Base-by-base conservation (phyloP, 202 grass and related monocot species). In the Setaria viridis region DNA sequence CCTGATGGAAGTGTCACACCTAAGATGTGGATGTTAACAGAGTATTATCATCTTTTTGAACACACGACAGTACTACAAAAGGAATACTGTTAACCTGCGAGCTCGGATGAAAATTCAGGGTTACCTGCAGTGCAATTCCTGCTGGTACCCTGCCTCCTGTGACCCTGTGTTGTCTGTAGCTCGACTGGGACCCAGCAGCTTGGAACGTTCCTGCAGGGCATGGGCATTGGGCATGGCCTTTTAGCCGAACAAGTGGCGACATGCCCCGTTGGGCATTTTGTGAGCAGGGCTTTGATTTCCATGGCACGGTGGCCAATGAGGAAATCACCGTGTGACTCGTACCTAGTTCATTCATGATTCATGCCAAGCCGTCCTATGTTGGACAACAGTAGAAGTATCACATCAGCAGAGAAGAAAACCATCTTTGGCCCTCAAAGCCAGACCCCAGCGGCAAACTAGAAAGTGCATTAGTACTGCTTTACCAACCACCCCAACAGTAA, bases 271-370 rank as follows among this genome's bases (percentile, higher is more conserved):
- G 70, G 70, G 69, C 47, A 4, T 32, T 50, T 47, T 72, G 13
- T 72, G 45, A 74, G 47, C 48, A n/a, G 49, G 32, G 72, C 47
- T 19, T 74, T 54, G 71, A 74, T 74, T 53, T 54, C 71, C 71
- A 74, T 74, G 71, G 72, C 72, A 74, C 72, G 32, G 32, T 74
- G 72, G 72, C 72, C 72, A 74, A 74, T 12, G 72, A 74, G 30
- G 25, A 51, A 19, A 20, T 74, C 29, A 54, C 29, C 71, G 54
- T 74, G 71, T 54, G 71, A 74, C 15, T 19, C 48, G 71, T 53
- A 54, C 71, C 48, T 74, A 34, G 48, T 53, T 53, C 71, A 35
- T 73, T 51, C 70, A 74, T 55, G 49, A 25, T 25, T 25, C 25
- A 25, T 25, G 25, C 25, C 15, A 48, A 54, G 30, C 29, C 71